Conservation (phyloP, 2,329 filamentous ascomycete genomes). For the Penicillium crustosum region DNA sequence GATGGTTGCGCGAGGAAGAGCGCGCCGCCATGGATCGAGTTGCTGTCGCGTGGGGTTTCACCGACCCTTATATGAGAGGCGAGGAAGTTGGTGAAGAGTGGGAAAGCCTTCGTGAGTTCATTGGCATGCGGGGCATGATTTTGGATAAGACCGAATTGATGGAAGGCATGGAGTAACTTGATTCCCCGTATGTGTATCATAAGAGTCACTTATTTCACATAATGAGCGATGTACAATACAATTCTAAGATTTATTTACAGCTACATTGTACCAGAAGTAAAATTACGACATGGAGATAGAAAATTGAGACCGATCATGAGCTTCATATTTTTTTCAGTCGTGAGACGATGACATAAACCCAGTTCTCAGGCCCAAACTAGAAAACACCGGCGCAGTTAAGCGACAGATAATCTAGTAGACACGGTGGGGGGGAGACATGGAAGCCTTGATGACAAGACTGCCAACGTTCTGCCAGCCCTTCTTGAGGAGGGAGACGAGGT, state of each 20-base stretch:
- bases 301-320: constrained; percentile 31
- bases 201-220: neutral
- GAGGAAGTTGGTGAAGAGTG: constrained; percentile 92
- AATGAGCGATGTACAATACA: constrained; percentile 3
- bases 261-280: neutral
- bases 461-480: constrained; percentile 99
- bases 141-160: constrained; percentile 86
- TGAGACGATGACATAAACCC: constrained; percentile 34
- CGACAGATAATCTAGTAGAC: constrained; percentile 71
- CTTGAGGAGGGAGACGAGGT: constrained; percentile 98
- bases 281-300: constrained; percentile 5
- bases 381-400: constrained; percentile 29
- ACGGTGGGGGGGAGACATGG: constrained; percentile 98
- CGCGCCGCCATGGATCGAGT: constrained; percentile 81
- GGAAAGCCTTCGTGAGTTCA: constrained; percentile 80
- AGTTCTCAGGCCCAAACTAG: constrained; percentile 25
- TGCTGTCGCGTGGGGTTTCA: constrained; percentile 88
- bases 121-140: constrained; percentile 81
- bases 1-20: constrained; percentile 90
- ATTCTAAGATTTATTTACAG: neutral
- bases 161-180: constrained; percentile 76
- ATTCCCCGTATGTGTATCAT: constrained; percentile 9
- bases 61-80: constrained; percentile 73
- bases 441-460: constrained; percentile 99
- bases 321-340: constrained; percentile 35